Evolutionary conservation across 352 stramenopile species (phyloP).

Genomic region (Globisporangium spinosum): DNA sequence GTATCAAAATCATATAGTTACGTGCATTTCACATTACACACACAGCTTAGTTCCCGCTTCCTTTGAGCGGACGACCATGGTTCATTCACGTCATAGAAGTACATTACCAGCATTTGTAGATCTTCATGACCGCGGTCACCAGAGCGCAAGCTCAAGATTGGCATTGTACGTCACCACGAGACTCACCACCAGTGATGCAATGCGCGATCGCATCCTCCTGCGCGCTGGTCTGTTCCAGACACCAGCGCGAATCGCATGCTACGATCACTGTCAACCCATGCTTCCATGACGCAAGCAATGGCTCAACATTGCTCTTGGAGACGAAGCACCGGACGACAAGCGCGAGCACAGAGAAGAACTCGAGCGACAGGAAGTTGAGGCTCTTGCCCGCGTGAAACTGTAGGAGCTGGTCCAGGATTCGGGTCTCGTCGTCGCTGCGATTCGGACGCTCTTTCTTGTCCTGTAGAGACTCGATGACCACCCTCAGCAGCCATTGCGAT

Average conservation of each 20-base stretch:
- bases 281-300: conserved; percentile 5
- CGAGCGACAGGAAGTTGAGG: conserved; percentile 15
- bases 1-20: conserved; percentile 17
- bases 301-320: background rate
- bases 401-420: conserved; percentile 8
- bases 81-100: no score
- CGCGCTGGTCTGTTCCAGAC: conserved; percentile 2
- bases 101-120: conserved; percentile 35
- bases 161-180: no score
- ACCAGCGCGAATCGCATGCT: background rate
- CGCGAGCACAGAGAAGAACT: conserved; percentile 17
- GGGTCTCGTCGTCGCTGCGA: conserved; percentile 5
- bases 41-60: background rate
- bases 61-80: no score
- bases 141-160: conserved; percentile 2
- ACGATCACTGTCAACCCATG: background rate
- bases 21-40: conserved; percentile 2
- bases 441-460: conserved; percentile 6
- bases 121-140: conserved; percentile 41
- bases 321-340: background rate
- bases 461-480: conserved; percentile 13
- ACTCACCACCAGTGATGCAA: background rate
- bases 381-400: conserved; percentile 7
- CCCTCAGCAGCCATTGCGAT: conserved; percentile 6
- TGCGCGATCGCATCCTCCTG: background rate